Evolutionary conservation across 2,329 filamentous ascomycete species (phyloP).

Genomic region (Aspergillus sp.): DNA sequence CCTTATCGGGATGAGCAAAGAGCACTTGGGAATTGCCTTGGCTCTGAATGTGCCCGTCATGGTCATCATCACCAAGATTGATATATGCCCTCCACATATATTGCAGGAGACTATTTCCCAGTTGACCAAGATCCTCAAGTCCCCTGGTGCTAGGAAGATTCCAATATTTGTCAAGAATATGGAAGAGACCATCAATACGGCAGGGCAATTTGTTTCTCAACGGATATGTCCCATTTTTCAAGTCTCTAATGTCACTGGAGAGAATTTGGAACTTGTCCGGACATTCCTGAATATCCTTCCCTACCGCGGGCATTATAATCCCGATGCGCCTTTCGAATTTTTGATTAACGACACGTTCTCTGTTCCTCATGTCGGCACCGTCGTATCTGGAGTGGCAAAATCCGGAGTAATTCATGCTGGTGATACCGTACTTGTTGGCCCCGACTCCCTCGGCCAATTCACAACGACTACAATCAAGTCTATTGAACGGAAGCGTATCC

Average conservation of each 20-base stretch:
- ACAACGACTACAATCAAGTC: conserved; percentile 81
- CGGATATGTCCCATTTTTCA: conserved; percentile 97
- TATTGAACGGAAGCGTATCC: conserved; percentile 91
- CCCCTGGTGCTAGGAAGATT: conserved; percentile 89
- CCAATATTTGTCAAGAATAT: conserved; percentile 91
- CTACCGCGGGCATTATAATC: conserved; percentile 89
- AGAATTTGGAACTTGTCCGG: conserved; percentile 85
- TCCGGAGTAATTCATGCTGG: conserved; percentile 83
- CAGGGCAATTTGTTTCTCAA: conserved; percentile 91
- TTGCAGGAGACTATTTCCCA: conserved; percentile 90
- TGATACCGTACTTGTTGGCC: conserved; percentile 85
- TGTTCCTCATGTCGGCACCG: conserved; percentile 93
- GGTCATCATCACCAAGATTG: conserved; percentile 97
- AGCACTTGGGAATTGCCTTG: conserved; percentile 91
- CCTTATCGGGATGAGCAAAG: conserved; percentile 95
- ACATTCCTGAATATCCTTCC: conserved; percentile 94
- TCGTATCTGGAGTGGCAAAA: conserved; percentile 92
- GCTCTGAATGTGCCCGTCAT: conserved; percentile 96
- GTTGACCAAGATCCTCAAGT: conserved; percentile 89
- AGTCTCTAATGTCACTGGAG: conserved; percentile 94
- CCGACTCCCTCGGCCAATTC: conserved; percentile 88
- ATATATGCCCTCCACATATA: conserved; percentile 95
- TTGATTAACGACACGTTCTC: conserved; percentile 97
- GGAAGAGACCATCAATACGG: conserved; percentile 91
- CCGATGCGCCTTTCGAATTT: conserved; percentile 86